These are phyloP conservation scores for Fusarium fracticaudum DNA, from an alignment of 2,329 filamentous ascomycete genomes.

Conservation along the genomic window DNA sequence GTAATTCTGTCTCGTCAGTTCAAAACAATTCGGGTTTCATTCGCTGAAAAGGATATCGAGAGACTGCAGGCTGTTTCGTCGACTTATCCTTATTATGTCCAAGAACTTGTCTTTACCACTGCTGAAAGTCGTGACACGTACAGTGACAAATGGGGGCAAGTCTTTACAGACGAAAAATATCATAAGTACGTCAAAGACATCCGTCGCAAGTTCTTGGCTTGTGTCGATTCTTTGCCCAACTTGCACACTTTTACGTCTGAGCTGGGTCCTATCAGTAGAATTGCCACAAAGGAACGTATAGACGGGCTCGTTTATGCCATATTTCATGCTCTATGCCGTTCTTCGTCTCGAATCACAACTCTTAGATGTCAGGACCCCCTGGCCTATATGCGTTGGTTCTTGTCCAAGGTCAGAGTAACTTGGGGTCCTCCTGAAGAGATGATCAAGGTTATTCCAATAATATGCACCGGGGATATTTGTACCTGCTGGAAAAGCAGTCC, in stretches of 20 bases:
- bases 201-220: not conserved
- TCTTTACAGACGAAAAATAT: not conserved
- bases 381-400: not conserved
- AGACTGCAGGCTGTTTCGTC: not conserved
- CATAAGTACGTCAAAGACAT: not conserved
- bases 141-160: not conserved
- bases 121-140: not conserved
- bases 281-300: not conserved
- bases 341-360: not conserved
- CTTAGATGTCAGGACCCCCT: not conserved
- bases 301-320: not conserved
- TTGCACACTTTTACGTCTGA: not conserved
- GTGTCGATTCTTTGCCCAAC: not conserved
- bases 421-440: not conserved
- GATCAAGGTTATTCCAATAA: not conserved
- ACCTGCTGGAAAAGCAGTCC: not conserved
- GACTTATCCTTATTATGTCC: not conserved
- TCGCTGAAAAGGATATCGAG: not conserved
- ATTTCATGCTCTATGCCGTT: not conserved
- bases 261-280: not conserved
- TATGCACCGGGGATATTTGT: not conserved
- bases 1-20: not conserved
- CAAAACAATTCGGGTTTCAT: not conserved
- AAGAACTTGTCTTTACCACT: slow-evolving; percentile 1
- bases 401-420: not conserved